These are phyloP conservation scores for Saccharomycopsis fibuligera DNA, from an alignment of 805 yeast genomes.

Conservation along the genomic window DNA sequence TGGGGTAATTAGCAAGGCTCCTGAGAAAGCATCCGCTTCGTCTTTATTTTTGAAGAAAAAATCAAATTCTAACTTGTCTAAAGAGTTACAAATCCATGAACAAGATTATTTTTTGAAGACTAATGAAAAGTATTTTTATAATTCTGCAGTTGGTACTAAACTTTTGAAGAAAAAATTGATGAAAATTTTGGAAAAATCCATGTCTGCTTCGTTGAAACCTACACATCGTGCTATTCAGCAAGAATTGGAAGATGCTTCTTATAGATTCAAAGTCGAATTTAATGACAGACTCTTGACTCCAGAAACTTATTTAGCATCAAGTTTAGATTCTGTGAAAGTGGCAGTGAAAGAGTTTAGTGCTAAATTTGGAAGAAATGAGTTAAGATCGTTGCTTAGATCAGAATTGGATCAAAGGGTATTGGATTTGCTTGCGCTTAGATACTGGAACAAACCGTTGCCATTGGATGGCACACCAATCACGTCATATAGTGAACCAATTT, in stretches of 20 bases:
- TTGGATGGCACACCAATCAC: conserved; percentile 4
- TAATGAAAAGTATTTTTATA: conserved; percentile 50
- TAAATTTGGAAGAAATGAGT: conserved; percentile 74
- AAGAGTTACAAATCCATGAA: conserved; percentile 33
- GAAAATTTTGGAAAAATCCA: conserved; percentile 79
- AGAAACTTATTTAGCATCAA: conserved; percentile 87
- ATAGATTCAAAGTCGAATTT: conserved; percentile 91
- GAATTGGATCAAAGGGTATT: conserved; percentile 86
- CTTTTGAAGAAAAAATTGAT: conserved; percentile 73
- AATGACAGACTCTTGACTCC: conserved; percentile 93
- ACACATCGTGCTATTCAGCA: conserved; percentile 79
- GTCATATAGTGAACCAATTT: conserved; percentile 38
- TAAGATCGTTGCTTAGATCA: conserved; percentile 69
- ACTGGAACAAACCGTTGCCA: conserved; percentile 71
- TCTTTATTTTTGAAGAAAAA: conserved; percentile 27
- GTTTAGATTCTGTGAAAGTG: conserved; percentile 78
- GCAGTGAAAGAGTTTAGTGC: conserved; percentile 83
- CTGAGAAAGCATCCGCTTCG: conserved; percentile 29
- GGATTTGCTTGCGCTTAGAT: conserved; percentile 80
- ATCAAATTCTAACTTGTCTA: conserved; percentile 25
- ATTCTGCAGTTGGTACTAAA: conserved; percentile 71
- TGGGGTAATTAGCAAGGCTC: conserved; percentile 90
- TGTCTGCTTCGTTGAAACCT: conserved; percentile 85
- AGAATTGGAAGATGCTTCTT: conserved; percentile 89
- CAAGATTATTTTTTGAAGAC: conserved; percentile 45